Conservation (phyloP, 73 alveolate species). For the Stentor coeruleus region DNA sequence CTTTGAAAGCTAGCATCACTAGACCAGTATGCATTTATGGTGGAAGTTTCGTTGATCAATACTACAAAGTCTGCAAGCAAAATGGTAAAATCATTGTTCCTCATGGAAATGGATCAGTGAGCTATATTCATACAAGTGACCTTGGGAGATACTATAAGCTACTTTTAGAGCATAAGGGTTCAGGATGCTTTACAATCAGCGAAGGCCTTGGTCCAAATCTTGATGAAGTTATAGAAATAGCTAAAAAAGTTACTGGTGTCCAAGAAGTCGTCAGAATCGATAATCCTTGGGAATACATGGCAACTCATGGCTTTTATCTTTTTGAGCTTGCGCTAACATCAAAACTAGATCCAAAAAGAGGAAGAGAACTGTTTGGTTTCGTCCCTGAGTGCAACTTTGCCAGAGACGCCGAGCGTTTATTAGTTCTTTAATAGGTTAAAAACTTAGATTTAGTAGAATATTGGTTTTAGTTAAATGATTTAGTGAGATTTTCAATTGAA, state of each 20-base stretch:
- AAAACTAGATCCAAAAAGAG: background rate
- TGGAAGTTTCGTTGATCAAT: background rate
- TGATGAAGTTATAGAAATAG: background rate
- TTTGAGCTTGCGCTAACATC: background rate
- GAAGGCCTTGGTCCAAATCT: background rate
- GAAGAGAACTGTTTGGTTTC: background rate
- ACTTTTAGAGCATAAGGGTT: background rate
- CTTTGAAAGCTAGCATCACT: background rate
- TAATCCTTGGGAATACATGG: background rate
- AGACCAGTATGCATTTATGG: background rate
- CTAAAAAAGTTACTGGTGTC: background rate
- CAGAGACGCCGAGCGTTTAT: no score
- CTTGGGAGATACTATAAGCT: background rate
- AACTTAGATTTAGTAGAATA: no score
- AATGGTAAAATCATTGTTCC: background rate
- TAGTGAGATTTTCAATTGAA: no score
- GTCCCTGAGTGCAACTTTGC: background rate
- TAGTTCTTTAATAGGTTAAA: no score
- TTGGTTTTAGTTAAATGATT: no score
- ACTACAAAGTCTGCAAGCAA: background rate
- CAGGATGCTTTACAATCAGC: background rate
- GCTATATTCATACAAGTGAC: background rate
- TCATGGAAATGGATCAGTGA: background rate
- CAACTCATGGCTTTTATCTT: background rate
- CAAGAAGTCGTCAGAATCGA: constrained; percentile 11